Evolutionary conservation across 345 rosid species (phyloP).

Genomic region (Capsella bursapastoris): DNA sequence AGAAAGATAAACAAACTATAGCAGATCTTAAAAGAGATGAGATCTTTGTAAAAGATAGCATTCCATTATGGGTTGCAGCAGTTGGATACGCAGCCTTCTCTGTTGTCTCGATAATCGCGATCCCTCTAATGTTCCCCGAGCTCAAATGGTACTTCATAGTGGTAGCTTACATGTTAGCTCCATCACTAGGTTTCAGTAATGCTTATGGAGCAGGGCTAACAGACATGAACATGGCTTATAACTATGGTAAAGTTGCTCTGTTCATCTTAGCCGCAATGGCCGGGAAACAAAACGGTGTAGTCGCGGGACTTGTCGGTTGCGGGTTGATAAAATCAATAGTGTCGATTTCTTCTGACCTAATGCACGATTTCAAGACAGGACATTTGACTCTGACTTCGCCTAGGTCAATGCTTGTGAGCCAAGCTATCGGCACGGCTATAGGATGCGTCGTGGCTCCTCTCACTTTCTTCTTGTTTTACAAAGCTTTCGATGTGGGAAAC

Average conservation of each 20-base stretch:
- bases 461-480: slow-evolving; percentile 53
- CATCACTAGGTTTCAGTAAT: slow-evolving; percentile 54
- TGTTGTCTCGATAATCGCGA: slow-evolving; percentile 44
- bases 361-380: slow-evolving; percentile 64
- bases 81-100: slow-evolving; percentile 51
- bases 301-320: slow-evolving; percentile 60
- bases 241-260: slow-evolving; percentile 59
- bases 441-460: slow-evolving; percentile 60
- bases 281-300: slow-evolving; percentile 55
- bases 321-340: slow-evolving; percentile 61
- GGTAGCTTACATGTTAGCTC: slow-evolving; percentile 57
- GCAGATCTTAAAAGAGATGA: slow-evolving; percentile 45
- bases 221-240: slow-evolving; percentile 60
- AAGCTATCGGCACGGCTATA: slow-evolving; percentile 58
- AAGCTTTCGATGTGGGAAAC: slow-evolving; percentile 55
- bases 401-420: slow-evolving; percentile 60
- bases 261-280: slow-evolving; percentile 60
- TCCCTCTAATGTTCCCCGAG: slow-evolving; percentile 55
- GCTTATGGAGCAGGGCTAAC: slow-evolving; percentile 67
- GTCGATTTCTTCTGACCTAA: slow-evolving; percentile 56
- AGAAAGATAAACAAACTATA: slow-evolving; percentile 22
- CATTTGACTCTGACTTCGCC: slow-evolving; percentile 57
- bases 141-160: slow-evolving; percentile 59
- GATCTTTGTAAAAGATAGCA: slow-evolving; percentile 57
- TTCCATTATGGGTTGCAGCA: slow-evolving; percentile 60